Percentiles rank a stretch among this genome's conserved stretches.
These are phyloP conservation scores for Hypoxylon lienhwacheense DNA, from an alignment of 495 filamentous ascomycete genomes.

Conservation along the genomic window DNA sequence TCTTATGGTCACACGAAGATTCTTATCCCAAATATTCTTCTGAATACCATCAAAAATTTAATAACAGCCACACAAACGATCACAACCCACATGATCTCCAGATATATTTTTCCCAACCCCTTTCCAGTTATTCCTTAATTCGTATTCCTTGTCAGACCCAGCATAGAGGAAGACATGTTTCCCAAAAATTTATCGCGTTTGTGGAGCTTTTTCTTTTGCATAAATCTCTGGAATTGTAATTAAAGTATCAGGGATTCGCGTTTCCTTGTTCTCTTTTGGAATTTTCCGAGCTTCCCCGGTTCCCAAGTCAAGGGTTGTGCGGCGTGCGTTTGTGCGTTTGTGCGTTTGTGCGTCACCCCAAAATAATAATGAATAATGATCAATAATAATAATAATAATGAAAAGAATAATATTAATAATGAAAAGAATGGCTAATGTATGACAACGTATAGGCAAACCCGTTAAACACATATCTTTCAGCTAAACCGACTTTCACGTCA, in stretches of 20 bases:
- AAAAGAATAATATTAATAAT: too few species aligned
- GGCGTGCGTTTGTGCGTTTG: too few species aligned
- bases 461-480: conserved; percentile 90
- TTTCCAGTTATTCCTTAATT: conserved; percentile 11
- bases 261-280: conserved; percentile 18
- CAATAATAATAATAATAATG: too few species aligned
- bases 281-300: conserved; percentile 25
- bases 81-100: background rate
- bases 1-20: conserved; percentile 5
- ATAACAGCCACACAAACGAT: background rate
- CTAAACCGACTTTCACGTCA: conserved; percentile 87
- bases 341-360: too few species aligned
- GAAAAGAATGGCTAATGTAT: conserved; percentile 38
- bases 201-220: conserved; percentile 29
- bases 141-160: too few species aligned
- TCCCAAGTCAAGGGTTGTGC: conserved; percentile 20
- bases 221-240: conserved; percentile 35
- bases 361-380: too few species aligned
- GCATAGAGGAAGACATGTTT: too few species aligned
- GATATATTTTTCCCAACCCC: conserved; percentile 1
- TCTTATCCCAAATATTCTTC: conserved; percentile 1
- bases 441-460: conserved; percentile 73
- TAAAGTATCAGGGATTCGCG: conserved; percentile 31
- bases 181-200: conserved; percentile 7
- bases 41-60: background rate